Evolutionary conservation across 352 stramenopile species (phyloP).

Genomic region (Plasmopara muralis): DNA sequence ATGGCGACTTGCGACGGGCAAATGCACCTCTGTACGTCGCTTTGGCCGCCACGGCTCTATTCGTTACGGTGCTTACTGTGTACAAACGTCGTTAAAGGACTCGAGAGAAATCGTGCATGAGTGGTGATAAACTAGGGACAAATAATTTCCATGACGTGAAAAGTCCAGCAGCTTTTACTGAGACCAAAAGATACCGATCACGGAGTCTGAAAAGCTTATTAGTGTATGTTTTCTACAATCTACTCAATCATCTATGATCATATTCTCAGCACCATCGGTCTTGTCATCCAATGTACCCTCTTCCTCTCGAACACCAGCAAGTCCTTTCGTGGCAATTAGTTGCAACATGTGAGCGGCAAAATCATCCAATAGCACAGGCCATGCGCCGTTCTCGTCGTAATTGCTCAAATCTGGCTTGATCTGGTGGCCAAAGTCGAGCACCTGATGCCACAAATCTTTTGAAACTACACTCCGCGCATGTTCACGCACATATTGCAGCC

Average conservation of each 20-base stretch:
- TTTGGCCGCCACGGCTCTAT: constrained; percentile 18
- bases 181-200: neutral
- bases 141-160: no score
- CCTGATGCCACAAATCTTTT: constrained; percentile 81
- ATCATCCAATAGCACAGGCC: constrained; percentile 81
- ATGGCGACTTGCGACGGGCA: constrained; percentile 7
- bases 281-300: constrained; percentile 23
- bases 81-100: constrained; percentile 19
- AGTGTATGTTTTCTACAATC: neutral
- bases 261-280: constrained; percentile 35
- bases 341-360: constrained; percentile 69
- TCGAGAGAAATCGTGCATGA: neutral
- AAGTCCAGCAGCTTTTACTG: neutral
- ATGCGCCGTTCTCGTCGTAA: constrained; percentile 84
- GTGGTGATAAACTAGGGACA: neutral
- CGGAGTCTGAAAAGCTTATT: no score
- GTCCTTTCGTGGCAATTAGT: constrained; percentile 34
- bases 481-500: constrained; percentile 55
- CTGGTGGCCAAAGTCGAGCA: constrained; percentile 75
- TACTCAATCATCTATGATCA: constrained; percentile 42
- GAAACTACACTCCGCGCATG: constrained; percentile 75
- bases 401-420: constrained; percentile 70
- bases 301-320: constrained; percentile 38
- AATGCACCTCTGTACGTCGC: constrained; percentile 21
- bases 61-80: constrained; percentile 14